Evolutionary conservation across 177 flowering plant species (phyloP).

Genomic region (Vitis hybrid): DNA sequence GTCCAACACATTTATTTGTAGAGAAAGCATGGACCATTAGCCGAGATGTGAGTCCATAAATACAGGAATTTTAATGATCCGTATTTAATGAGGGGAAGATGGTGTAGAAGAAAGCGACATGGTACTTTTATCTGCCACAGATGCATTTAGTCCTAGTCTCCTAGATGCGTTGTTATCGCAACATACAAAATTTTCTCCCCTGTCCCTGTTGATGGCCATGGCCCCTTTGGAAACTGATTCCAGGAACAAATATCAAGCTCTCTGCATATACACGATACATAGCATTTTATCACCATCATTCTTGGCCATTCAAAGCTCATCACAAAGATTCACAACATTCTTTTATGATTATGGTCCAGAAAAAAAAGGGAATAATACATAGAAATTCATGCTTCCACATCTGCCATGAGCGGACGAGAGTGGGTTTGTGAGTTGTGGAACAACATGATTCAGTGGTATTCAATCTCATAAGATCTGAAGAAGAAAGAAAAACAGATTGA

Average conservation of each 20-base stretch:
- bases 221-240: not conserved
- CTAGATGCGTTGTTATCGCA: not conserved
- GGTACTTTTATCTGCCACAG: no score
- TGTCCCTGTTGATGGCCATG: not conserved
- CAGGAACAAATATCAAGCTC: not conserved
- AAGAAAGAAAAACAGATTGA: no score
- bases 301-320: slow-evolving; percentile 16
- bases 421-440: no score
- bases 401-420: not conserved
- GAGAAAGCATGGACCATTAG: no score
- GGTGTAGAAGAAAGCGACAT: no score
- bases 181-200: not conserved
- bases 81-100: no score
- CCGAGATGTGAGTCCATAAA: no score
- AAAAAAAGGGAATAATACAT: not conserved
- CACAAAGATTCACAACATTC: not conserved
- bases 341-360: slow-evolving; percentile 4
- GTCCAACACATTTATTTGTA: no score
- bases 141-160: no score
- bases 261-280: not conserved
- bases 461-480: no score
- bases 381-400: not conserved
- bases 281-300: not conserved
- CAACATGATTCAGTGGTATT: no score
- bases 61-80: no score